These are phyloP conservation scores for Lunularia cruciata DNA, from an alignment of 225 moss, liverwort and hornwort species.

Conservation along the genomic window DNA sequence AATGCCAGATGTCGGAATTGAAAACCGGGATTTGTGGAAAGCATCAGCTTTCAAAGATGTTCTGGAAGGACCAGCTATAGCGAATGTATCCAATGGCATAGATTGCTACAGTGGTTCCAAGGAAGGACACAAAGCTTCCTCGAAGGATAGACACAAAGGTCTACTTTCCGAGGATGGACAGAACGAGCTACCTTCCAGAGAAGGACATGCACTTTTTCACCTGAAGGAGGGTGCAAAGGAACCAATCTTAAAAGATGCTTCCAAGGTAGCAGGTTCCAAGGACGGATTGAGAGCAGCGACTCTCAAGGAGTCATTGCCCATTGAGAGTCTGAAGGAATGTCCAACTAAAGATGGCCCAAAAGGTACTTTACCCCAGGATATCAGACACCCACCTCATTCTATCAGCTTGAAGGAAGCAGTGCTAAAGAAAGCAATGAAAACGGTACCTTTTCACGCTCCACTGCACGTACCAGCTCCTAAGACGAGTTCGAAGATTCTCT, in stretches of 20 bases:
- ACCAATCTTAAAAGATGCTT: slow-evolving; percentile 7
- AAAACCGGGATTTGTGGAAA: slow-evolving; percentile 26
- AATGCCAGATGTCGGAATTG: slow-evolving; percentile 32
- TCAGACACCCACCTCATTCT: background rate
- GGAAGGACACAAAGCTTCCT: slow-evolving; percentile 4
- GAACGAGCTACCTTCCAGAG: background rate
- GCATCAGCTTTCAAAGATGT: slow-evolving; percentile 23
- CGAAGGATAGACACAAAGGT: background rate
- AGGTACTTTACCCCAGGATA: background rate
- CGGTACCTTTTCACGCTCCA: slow-evolving; percentile 6
- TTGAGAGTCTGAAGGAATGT: slow-evolving; percentile 6
- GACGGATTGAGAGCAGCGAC: slow-evolving; percentile 2
- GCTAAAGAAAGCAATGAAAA: slow-evolving; percentile 19
- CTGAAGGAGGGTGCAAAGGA: slow-evolving; percentile 8
- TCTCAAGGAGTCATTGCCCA: slow-evolving; percentile 14
- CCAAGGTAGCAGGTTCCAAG: slow-evolving; percentile 3
- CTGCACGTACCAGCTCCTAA: slow-evolving; percentile 23
- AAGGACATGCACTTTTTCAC: background rate
- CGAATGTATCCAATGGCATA: background rate
- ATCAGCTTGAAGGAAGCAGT: background rate
- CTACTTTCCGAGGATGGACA: background rate
- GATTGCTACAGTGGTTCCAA: slow-evolving; percentile 3
- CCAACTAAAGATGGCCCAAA: background rate
- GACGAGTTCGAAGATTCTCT: slow-evolving; percentile 16
- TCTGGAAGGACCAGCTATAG: background rate